These are phyloP conservation scores for Mollisia scopiformis DNA, from an alignment of 2,329 filamentous ascomycete genomes.

Conservation along the genomic window DNA sequence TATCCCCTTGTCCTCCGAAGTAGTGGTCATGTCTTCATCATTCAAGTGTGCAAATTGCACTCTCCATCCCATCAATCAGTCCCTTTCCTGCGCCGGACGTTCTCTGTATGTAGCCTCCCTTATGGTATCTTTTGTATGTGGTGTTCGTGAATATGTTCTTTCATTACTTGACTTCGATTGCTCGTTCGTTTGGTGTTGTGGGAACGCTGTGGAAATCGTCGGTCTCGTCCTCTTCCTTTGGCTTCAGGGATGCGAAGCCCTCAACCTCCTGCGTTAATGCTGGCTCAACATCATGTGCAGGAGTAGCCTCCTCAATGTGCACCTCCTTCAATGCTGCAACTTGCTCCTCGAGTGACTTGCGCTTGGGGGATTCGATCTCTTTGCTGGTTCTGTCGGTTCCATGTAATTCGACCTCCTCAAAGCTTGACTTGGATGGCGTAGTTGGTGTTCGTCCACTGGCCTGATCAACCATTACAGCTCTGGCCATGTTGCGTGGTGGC, in stretches of 20 bases:
- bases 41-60: not conserved
- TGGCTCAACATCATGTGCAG: not conserved
- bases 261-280: slow-evolving; percentile 6
- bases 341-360: slow-evolving; percentile 6
- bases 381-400: slow-evolving; percentile 19
- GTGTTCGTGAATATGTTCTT: not conserved
- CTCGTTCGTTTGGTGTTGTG: slow-evolving; percentile 19
- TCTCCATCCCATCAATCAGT: not conserved
- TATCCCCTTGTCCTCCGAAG: not conserved
- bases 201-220: slow-evolving; percentile 27
- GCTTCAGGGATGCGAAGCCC: not conserved
- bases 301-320: not conserved
- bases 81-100: not conserved
- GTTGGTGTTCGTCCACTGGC: slow-evolving; percentile 29
- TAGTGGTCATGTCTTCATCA: not conserved
- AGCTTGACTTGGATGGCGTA: slow-evolving; percentile 29
- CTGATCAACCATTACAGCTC: slow-evolving; percentile 32
- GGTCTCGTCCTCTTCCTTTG: slow-evolving; percentile 10
- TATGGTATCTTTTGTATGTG: slow-evolving; percentile 5
- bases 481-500: slow-evolving; percentile 73
- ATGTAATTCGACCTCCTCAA: slow-evolving; percentile 37
- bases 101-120: not conserved
- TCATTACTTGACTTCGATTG: slow-evolving; percentile 12
- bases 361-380: slow-evolving; percentile 5
- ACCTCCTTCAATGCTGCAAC: slow-evolving; percentile 5